Conservation (phyloP, 2,329 filamentous ascomycete species). For the Aspergillus bombycis region DNA sequence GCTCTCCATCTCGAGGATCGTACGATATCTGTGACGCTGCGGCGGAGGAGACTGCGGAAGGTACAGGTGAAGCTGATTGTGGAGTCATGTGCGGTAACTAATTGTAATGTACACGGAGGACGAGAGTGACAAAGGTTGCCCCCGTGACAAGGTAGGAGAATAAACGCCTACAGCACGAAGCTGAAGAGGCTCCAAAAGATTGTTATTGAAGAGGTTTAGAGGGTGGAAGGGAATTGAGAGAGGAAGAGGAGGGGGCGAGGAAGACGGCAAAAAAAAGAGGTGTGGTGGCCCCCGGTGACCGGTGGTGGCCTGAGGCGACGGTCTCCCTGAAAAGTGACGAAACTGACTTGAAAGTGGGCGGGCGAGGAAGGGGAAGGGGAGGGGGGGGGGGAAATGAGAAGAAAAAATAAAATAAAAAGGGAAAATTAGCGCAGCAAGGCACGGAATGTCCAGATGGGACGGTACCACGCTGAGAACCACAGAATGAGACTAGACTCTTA, state of each 20-base stretch:
- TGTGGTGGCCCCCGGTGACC: slow-evolving; percentile 22
- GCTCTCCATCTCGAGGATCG: slow-evolving; percentile 41
- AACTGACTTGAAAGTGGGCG: slow-evolving; percentile 19
- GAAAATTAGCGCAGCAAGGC: not conserved
- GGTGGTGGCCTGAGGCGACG: slow-evolving; percentile 28
- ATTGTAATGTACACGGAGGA: slow-evolving; percentile 25
- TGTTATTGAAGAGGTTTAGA: slow-evolving; percentile 14
- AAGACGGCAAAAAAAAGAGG: slow-evolving; percentile 24
- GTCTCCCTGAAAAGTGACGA: slow-evolving; percentile 23
- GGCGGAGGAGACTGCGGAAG: slow-evolving; percentile 48
- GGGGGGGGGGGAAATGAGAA: slow-evolving; percentile 9
- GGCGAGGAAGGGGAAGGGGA: slow-evolving; percentile 6
- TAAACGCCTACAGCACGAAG: slow-evolving; percentile 31
- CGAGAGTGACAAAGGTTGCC: slow-evolving; percentile 28
- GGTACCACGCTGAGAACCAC: slow-evolving; percentile 9
- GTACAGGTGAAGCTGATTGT: slow-evolving; percentile 45
- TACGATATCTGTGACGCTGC: slow-evolving; percentile 45
- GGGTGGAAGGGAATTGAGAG: slow-evolving; percentile 3
- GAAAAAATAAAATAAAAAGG: not conserved
- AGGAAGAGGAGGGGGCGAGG: slow-evolving; percentile 7
- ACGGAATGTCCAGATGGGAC: slow-evolving; percentile 9
- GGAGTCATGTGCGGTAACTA: slow-evolving; percentile 46
- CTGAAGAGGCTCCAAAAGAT: slow-evolving; percentile 24
- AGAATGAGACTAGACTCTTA: slow-evolving; percentile 5
- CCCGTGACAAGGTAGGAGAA: slow-evolving; percentile 22